Evolutionary conservation across 768 basidiomycete genomes (phyloP).

Genomic region (Rhodotorula paludigena): DNA sequence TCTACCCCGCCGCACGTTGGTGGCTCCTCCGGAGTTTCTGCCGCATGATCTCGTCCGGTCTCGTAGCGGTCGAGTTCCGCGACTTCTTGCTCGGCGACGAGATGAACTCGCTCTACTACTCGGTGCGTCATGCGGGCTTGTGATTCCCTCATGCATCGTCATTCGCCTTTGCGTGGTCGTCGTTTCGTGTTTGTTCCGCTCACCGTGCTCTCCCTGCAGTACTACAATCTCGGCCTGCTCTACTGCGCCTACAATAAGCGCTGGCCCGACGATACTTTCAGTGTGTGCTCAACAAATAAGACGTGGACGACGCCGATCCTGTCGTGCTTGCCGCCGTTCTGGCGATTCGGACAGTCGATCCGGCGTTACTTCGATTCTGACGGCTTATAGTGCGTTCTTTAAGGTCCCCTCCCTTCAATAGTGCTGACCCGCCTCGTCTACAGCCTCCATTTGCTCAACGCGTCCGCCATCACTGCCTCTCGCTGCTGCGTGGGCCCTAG

Average conservation of each 20-base stretch:
- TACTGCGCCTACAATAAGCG: slow-evolving; percentile 64
- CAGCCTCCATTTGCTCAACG: slow-evolving; percentile 79
- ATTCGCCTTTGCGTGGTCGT: no score
- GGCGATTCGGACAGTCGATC: slow-evolving; percentile 78
- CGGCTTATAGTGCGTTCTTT: slow-evolving; percentile 15
- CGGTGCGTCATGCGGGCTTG: slow-evolving; percentile 7
- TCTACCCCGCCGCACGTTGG: slow-evolving; percentile 62
- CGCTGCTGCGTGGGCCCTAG: not conserved
- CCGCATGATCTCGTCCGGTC: slow-evolving; percentile 64
- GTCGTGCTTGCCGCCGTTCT: slow-evolving; percentile 62
- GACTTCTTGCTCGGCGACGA: slow-evolving; percentile 49
- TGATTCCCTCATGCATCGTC: slow-evolving; percentile 1
- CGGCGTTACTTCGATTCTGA: slow-evolving; percentile 78
- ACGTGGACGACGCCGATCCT: slow-evolving; percentile 63
- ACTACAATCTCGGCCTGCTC: slow-evolving; percentile 51
- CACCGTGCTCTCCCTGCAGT: not conserved
- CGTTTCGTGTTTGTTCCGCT: no score
- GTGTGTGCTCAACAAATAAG: slow-evolving; percentile 46
- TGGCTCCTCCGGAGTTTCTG: slow-evolving; percentile 70
- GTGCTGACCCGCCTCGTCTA: slow-evolving; percentile 43
- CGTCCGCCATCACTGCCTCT: slow-evolving; percentile 41
- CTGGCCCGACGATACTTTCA: slow-evolving; percentile 48
- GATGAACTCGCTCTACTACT: slow-evolving; percentile 39
- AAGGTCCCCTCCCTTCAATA: not conserved
- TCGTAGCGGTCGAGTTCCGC: slow-evolving; percentile 52